Conservation (phyloP, 1,139 yeast genomes). For the Diutina pseudorugosa region DNA sequence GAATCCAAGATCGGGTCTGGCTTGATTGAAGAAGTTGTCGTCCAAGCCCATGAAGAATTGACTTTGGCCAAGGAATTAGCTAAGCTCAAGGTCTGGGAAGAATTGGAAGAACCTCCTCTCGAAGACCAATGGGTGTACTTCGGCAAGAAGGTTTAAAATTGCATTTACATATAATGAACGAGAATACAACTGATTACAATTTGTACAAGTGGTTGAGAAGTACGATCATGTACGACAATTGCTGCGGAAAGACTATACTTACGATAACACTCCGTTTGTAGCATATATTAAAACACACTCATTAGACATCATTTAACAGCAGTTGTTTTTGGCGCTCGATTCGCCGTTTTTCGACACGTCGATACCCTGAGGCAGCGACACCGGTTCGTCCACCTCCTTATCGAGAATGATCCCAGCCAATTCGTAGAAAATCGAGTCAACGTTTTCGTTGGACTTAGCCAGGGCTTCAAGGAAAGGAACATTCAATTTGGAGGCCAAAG, state of each 20-base stretch:
- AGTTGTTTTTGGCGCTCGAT: constrained; percentile 21
- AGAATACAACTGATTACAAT: too few species aligned
- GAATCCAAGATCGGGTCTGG: constrained; percentile 75
- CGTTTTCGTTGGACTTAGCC: constrained; percentile 89
- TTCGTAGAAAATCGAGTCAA: constrained; percentile 82
- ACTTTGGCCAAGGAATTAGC: constrained; percentile 58
- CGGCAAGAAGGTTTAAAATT: constrained; percentile 10
- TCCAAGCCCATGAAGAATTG: constrained; percentile 79
- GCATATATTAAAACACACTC: neutral
- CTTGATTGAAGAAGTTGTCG: constrained; percentile 67
- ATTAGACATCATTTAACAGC: constrained; percentile 19
- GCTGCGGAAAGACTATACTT: too few species aligned
- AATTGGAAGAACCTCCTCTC: constrained; percentile 54
- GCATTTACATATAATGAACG: neutral
- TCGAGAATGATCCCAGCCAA: constrained; percentile 84
- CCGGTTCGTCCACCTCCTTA: constrained; percentile 40
- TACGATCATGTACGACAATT: too few species aligned
- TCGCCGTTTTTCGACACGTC: constrained; percentile 29
- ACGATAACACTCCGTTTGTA: neutral
- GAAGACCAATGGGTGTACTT: constrained; percentile 67
- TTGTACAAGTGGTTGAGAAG: too few species aligned
- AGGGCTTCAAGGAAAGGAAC: constrained; percentile 91
- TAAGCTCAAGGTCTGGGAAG: constrained; percentile 57
- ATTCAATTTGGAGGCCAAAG: constrained; percentile 75
- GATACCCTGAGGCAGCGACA: constrained; percentile 23